A percentile compares a stretch with the other conserved stretches of the same genome.
These are phyloP conservation scores for Polyplosphaeria fusca DNA, from an alignment of 495 filamentous ascomycete genomes.

Conservation along the genomic window DNA sequence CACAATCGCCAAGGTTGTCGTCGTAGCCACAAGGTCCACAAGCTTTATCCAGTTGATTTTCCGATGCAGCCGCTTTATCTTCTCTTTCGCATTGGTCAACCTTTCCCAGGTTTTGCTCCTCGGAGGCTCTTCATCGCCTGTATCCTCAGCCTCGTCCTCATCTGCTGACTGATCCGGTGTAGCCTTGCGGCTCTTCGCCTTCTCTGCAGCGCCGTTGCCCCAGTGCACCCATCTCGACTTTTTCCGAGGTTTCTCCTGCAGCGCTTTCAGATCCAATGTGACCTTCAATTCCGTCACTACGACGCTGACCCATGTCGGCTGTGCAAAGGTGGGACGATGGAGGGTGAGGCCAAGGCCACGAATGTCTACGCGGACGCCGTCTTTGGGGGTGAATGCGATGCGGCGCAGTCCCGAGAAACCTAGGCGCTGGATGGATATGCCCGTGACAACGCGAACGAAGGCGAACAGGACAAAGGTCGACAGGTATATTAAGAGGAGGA, in stretches of 20 bases:
- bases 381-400: slow-evolving; percentile 78
- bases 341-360: slow-evolving; percentile 81
- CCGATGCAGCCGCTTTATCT: slow-evolving; percentile 78
- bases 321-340: slow-evolving; percentile 90
- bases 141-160: slow-evolving; percentile 26
- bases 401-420: slow-evolving; percentile 88
- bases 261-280: slow-evolving; percentile 69
- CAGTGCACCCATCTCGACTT: slow-evolving; percentile 21
- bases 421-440: slow-evolving; percentile 91
- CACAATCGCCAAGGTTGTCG: slow-evolving; percentile 67
- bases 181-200: slow-evolving; percentile 17
- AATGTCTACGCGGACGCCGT: slow-evolving; percentile 86
- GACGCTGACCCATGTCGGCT: slow-evolving; percentile 94
- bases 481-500: slow-evolving; percentile 82
- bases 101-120: slow-evolving; percentile 75
- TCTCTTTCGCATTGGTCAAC: slow-evolving; percentile 73
- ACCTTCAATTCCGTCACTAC: slow-evolving; percentile 78
- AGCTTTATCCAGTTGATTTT: slow-evolving; percentile 84
- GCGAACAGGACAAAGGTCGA: slow-evolving; percentile 91
- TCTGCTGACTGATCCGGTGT: slow-evolving; percentile 7
- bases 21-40: slow-evolving; percentile 84
- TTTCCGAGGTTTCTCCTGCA: slow-evolving; percentile 41
- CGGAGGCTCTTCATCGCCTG: slow-evolving; percentile 30
- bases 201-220: slow-evolving; percentile 28
- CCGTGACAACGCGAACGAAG: slow-evolving; percentile 84